Base-by-base conservation (phyloP, 1,284 basidiomycete genomes). In the Irpex sp. region DNA sequence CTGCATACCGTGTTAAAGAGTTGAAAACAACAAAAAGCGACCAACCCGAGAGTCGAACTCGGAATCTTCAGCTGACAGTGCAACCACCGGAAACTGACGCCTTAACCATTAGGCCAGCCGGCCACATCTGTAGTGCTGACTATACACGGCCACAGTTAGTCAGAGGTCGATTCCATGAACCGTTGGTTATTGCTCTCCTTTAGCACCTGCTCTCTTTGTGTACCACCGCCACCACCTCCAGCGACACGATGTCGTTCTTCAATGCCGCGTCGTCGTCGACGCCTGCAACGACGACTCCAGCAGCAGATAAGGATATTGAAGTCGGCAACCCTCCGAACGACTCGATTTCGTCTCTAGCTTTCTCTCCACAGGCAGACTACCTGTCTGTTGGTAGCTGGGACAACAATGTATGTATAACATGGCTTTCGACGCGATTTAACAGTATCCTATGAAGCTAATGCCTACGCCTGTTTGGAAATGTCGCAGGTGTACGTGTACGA, bases 261-360 rank as follows among this genome's bases (percentile, higher is more conserved):
- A 68, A 69, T 55, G 57, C 72, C 21, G 70, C 74, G 57, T 69
- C 73, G 9, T 71, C 76, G 8, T 71, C 74, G 21, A 67, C 74
- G 1, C 67, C 72, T n/a, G 70, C 66, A 15, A 60, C 68, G 8
- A 65, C 67, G 36, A 67, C 68, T 34, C 57, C 71, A 1, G 52
- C 78, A 0, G 75, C 74, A 4, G 82, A 83, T 51, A 84, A 88
- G 74, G 93, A 94, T 73, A 80, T 93, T 59, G 91, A 94, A 76
- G 85, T 95, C 37, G 74, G 79, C 0, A 83, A 90, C 64, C 89
- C 89, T 0, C 91, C 92, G 0, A 76, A 82, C 21, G 91, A 93
- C 75, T 91, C 89, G 11, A 87, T 93, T 57, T 91, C 89, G 4
- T 85, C 85, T 31, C 71, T 93, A 56, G 76, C 85, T 2, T 93